These are phyloP conservation scores for Rhodotorula paludigena DNA, from an alignment of 768 basidiomycete species.

Conservation along the genomic window DNA sequence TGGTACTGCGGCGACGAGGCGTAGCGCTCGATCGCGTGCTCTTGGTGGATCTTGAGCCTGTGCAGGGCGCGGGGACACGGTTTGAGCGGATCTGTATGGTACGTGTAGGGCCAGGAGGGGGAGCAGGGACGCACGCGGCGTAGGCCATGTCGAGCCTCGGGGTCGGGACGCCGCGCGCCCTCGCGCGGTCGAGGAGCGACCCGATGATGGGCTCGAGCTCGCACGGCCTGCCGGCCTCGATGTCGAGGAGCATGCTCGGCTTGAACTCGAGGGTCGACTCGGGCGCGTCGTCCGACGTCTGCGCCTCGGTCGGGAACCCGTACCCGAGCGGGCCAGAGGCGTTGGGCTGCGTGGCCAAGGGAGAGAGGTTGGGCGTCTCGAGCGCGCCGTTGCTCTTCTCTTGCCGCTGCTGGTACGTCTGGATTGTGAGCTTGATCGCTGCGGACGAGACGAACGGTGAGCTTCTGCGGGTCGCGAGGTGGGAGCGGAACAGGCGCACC, in stretches of 20 bases:
- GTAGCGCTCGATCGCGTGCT: constrained; percentile 1
- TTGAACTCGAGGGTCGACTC: constrained; percentile 31
- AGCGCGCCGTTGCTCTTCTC: neutral
- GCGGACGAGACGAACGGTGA: neutral
- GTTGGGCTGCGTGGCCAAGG: constrained; percentile 1
- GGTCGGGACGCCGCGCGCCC: constrained; percentile 31
- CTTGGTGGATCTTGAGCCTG: constrained; percentile 26
- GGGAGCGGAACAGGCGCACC: neutral
- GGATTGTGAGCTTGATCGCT: constrained; percentile 28
- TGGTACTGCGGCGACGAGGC: constrained; percentile 16
- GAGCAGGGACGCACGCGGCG: neutral
- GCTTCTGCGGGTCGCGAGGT: neutral
- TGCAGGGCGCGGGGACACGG: no score
- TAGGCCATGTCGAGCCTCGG: constrained; percentile 33
- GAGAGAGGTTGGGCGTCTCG: constrained; percentile 20
- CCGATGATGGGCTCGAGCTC: constrained; percentile 39
- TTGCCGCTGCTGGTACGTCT: constrained; percentile 17
- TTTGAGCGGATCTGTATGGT: neutral
- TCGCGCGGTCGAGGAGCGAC: constrained; percentile 28
- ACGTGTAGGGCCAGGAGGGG: no score
- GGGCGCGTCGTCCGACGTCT: neutral
- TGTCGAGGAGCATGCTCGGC: constrained; percentile 37
- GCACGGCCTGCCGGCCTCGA: constrained; percentile 32
- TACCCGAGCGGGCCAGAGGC: constrained; percentile 3
- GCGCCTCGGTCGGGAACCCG: constrained; percentile 11